Evolutionary conservation across 2,329 filamentous ascomycete species (phyloP), one percentile per base, ranked within the genome.

Genomic region (Venturia carpophila): DNA sequence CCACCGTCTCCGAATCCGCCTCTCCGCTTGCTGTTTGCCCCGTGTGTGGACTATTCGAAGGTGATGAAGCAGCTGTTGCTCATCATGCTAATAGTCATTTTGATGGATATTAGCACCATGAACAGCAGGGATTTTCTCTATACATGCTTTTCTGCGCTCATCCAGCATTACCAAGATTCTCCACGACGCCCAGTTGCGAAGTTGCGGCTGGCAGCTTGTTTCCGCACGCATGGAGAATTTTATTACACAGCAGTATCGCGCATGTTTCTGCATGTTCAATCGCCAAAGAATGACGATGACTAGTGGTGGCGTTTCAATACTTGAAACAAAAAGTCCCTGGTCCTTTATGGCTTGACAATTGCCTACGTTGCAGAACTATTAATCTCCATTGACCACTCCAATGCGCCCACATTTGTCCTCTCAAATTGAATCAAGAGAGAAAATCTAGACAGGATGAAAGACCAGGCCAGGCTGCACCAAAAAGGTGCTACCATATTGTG

Each of bases 61-160:
- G 42, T 17, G 37, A 45, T 39, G 37, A 67, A 42, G 30, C 13
- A 11, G 65, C 65, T 42, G 65, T 66, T 9, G 65, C 65, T 37
- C 41, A 34, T 43, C 65, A 66, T 52, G 62, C 62, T 11, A 52
- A 41, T 21, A 60, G 43, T 13, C 65, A 66, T 52, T 66, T 66
- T 64, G 61, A 66, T 61, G 42, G n/a, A 61, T 10, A 7, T 19
- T 34, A 34, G 13, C 15, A 37, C 39, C 37, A 21, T 10, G 21
- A 21, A 34, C 27, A 61, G 52, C 52, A 58, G 52, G 27, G 1
- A 11, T 34, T 15, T 10, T 3, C 17, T 37, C 9, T 61, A 27
- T 61, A 45, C 13, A 34, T 61, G 60, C 24, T 6, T 42, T n/a
- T 15, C 19, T 15, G 5, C 60, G 21, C 60, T 15, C n/a, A 13